phyloP scores from a whole-genome alignment of 176 grass and related monocot species.

The Triticum dicoccoides region DNA sequence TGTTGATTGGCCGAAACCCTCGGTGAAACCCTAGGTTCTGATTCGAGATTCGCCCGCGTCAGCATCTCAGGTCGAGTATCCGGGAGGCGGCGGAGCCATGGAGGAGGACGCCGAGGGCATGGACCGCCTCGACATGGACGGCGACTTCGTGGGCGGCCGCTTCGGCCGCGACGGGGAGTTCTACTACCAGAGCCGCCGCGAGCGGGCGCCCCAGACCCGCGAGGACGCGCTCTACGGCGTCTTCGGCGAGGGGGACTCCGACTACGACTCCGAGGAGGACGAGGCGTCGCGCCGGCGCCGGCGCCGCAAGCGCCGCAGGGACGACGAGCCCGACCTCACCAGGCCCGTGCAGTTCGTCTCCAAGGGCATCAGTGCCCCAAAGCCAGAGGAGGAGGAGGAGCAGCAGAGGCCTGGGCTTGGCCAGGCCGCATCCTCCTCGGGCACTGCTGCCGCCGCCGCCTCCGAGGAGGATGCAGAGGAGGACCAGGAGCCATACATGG shows the following conservation, averaged over 20 bases:
- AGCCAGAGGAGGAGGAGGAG: conserved; percentile 18
- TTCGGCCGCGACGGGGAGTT: conserved; percentile 82
- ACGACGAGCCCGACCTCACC: conserved; percentile 43
- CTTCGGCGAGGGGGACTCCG: conserved; percentile 60
- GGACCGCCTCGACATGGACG: conserved; percentile 75
- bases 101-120: conserved; percentile 66
- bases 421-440: background rate
- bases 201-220: conserved; percentile 55
- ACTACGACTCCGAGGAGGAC: conserved; percentile 52
- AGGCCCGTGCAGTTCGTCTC: conserved; percentile 72
- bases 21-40: conserved; percentile 13
- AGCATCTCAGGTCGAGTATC: background rate
- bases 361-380: conserved; percentile 41
- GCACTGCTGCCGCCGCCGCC: background rate
- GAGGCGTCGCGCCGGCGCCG: conserved; percentile 40
- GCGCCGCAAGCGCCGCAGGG: conserved; percentile 42
- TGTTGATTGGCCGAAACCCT: background rate
- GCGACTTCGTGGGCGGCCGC: conserved; percentile 64
- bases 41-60: background rate
- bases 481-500: conserved; percentile 25
- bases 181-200: conserved; percentile 61
- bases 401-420: conserved; percentile 31
- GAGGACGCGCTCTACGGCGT: conserved; percentile 69
- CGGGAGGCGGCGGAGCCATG: conserved; percentile 31
- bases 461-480: conserved; percentile 2